Base-by-base conservation (phyloP, 2,329 filamentous ascomycete genomes). In the Exophiala oligosperma region DNA sequence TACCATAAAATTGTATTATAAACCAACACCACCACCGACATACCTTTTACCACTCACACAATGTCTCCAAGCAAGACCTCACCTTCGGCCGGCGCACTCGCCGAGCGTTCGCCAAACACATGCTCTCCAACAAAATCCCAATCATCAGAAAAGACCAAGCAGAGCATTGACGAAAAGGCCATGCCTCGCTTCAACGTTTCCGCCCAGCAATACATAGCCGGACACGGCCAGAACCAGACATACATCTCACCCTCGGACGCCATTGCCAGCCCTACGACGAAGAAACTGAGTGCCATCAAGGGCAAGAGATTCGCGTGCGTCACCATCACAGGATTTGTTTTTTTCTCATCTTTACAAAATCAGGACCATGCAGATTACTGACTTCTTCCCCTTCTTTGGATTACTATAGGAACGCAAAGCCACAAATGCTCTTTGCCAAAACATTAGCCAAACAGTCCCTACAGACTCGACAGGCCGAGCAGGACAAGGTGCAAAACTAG, bases 201-300 rank as follows among this genome's bases (percentile, higher is more conserved):
- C 12, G 43, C 41, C 35, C 47, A 47, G 43, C 41, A 52, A 40
- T 46, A 49, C 38, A 17, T 38, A 23, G 41, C 49, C 17, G 49
- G 28, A 49, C 46, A 59, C 12, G n/a, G 44, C 17, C 49, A 65
- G n/a, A 49, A 32, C 28, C 54, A 64, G 44, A 71, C 72, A 46
- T 80, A 79, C 61, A 71, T 80, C 57, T 79, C 77, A 37, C 78
- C 78, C 0, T 79, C 77, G 3, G 78, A 80, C 63, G 74, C 76
- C 40, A 76, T 80, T 50, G 77, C 78, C 73, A 79, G 76, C 51
- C 78, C 78, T 2, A 78, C 77, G 59, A 78, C 77, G 28, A 77
- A 78, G 71, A 80, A 80, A 54, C 55, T 80, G 67, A 77, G 73
- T 52, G 74, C 79, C 56, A 68, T 79, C 54, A 80, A 80, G 72